Percentiles rank a stretch among this genome's conserved stretches.
Evolutionary conservation across 2,329 filamentous ascomycete genomes (phyloP).

Genomic region (Bretziella fagacearum): DNA sequence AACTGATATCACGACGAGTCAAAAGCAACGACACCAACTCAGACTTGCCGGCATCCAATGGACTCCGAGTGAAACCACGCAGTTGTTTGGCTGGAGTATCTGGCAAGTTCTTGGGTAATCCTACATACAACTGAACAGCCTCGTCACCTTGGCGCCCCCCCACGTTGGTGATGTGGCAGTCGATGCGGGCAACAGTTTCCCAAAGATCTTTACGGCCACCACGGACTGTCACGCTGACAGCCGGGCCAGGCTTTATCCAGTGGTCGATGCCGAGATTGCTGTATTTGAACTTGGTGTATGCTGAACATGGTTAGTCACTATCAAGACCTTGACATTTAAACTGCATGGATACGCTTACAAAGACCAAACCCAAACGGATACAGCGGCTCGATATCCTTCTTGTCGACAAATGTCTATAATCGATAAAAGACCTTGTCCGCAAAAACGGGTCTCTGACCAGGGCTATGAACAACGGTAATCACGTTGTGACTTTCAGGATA

Average conservation of each 20-base stretch:
- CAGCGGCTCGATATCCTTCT: conserved; percentile 40
- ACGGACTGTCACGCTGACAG: conserved; percentile 44
- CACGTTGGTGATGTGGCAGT: conserved; percentile 41
- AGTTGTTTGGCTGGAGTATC: conserved; percentile 45
- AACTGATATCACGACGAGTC: conserved; percentile 44
- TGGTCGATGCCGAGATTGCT: conserved; percentile 32
- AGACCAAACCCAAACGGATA: conserved; percentile 70
- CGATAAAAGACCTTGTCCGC: conserved; percentile 67
- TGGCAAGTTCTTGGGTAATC: conserved; percentile 36
- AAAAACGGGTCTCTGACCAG: conserved; percentile 63
- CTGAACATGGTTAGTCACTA: conserved; percentile 21
- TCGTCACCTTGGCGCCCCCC: conserved; percentile 36
- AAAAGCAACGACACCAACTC: conserved; percentile 38
- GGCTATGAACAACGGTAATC: conserved; percentile 37
- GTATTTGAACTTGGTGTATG: conserved; percentile 52
- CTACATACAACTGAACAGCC: conserved; percentile 35
- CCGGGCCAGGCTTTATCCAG: conserved; percentile 33
- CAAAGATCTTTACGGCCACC: conserved; percentile 37
- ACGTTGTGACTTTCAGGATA: background rate
- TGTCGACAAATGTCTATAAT: conserved; percentile 70
- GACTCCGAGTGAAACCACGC: conserved; percentile 48
- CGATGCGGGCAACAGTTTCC: conserved; percentile 45
- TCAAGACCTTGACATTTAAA: background rate
- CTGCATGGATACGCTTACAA: conserved; percentile 29
- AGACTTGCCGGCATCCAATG: conserved; percentile 40